Conservation (phyloP, 306 rosid species). For the Amphicarpaea edgeworthii region DNA sequence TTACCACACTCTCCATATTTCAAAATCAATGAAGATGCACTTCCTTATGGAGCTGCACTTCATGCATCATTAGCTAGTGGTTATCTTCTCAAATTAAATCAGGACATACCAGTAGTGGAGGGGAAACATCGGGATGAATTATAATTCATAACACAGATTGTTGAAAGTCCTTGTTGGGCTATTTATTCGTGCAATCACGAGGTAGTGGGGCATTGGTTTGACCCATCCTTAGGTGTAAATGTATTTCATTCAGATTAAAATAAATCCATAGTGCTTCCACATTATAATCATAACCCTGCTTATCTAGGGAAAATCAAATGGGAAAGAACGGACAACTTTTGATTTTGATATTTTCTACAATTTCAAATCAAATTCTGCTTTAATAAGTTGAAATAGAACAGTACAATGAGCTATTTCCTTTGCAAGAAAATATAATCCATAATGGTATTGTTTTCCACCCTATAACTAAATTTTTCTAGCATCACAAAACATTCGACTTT, state of each 20-base stretch:
- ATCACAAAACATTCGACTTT: too few species aligned
- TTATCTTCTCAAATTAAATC: constrained; percentile 60
- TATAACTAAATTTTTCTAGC: too few species aligned
- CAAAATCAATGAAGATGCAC: constrained; percentile 77
- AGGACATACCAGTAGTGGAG: constrained; percentile 43
- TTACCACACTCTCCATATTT: constrained; percentile 69
- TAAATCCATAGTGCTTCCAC: constrained; percentile 8
- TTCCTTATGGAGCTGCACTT: constrained; percentile 94
- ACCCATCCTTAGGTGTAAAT: constrained; percentile 27
- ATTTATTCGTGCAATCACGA: constrained; percentile 23
- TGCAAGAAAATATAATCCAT: too few species aligned
- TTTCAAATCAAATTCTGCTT: background rate
- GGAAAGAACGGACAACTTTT: background rate
- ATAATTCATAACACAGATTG: constrained; percentile 56
- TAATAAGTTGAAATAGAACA: background rate
- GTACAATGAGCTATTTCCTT: background rate
- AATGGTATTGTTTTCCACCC: too few species aligned
- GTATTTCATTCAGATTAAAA: constrained; percentile 32
- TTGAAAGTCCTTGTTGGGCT: constrained; percentile 17
- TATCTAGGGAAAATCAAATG: constrained; percentile 1
- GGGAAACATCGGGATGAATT: constrained; percentile 66
- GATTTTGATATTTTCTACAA: background rate
- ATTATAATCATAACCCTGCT: background rate
- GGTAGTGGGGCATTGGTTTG: constrained; percentile 13
- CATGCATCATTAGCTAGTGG: constrained; percentile 80